Percentiles rank a stretch among this genome's conserved stretches.
phyloP scores from a whole-genome alignment of 106 monocot genomes.

The Iris macrosiphon region DNA sequence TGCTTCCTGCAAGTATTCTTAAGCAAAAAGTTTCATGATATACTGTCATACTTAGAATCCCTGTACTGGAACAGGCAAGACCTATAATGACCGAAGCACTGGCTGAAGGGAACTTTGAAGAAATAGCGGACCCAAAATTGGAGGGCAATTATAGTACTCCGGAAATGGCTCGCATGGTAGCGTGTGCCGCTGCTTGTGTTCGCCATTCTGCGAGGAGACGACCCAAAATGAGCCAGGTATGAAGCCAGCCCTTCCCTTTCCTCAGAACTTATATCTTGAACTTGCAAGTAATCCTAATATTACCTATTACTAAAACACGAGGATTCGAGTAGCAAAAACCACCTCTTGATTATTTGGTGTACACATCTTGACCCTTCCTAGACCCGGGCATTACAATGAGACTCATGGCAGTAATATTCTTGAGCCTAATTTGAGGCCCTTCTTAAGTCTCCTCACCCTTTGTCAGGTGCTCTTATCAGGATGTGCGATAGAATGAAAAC shows the following conservation, averaged over 20 bases:
- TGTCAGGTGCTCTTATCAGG: no score
- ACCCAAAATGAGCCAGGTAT: slow-evolving; percentile 90
- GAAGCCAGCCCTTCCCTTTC: background rate
- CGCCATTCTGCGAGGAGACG: slow-evolving; percentile 81
- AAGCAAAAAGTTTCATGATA: slow-evolving; percentile 8
- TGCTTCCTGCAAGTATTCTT: no score
- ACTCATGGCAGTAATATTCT: no score
- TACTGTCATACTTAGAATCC: background rate
- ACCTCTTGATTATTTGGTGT: background rate
- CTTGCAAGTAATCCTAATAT: no score
- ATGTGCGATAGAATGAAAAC: no score
- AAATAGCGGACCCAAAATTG: slow-evolving; percentile 59
- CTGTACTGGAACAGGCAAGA: slow-evolving; percentile 42
- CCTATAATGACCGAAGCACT: slow-evolving; percentile 31
- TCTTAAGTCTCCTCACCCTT: no score
- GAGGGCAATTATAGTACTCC: slow-evolving; percentile 33
- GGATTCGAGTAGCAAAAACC: background rate
- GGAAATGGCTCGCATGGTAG: slow-evolving; percentile 66
- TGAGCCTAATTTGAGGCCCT: no score
- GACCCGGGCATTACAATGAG: no score
- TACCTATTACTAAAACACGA: no score
- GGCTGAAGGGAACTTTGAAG: slow-evolving; percentile 51
- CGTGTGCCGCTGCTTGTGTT: slow-evolving; percentile 61
- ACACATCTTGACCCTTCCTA: no score
- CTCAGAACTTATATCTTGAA: no score